Evolutionary conservation across 208 protist species (phyloP).

Genomic region (Balamuthia mandrillaris): DNA sequence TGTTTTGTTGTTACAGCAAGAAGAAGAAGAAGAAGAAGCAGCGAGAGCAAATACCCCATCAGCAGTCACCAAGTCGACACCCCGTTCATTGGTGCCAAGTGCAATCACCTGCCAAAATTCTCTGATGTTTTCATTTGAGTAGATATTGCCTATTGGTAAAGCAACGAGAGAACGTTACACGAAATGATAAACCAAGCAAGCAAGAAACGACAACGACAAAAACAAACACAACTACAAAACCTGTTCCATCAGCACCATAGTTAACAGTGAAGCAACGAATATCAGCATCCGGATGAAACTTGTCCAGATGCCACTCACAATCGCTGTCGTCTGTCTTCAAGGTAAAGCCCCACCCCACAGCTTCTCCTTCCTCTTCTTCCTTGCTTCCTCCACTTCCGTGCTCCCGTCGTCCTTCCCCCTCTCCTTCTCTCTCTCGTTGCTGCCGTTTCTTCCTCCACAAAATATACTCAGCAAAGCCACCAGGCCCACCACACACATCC

Average conservation of each 20-base stretch:
- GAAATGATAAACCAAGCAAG: no score
- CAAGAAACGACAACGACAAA: no score
- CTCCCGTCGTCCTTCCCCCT: no score
- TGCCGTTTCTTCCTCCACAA: constrained; percentile 55
- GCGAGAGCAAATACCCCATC: constrained; percentile 64
- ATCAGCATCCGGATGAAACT: constrained; percentile 47
- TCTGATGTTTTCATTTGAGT: constrained; percentile 54
- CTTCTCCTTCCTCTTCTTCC: no score
- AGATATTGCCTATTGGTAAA: constrained; percentile 45
- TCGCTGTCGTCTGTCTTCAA: constrained; percentile 49
- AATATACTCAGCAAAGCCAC: constrained; percentile 74
- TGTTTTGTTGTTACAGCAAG: no score
- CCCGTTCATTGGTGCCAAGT: constrained; percentile 23
- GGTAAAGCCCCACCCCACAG: constrained; percentile 65
- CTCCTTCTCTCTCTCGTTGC: no score
- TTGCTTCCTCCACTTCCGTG: no score
- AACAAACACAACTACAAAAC: no score
- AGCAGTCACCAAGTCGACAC: constrained; percentile 60
- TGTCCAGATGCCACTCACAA: constrained; percentile 59
- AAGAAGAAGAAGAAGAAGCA: no score
- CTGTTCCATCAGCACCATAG: no score
- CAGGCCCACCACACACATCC: constrained; percentile 74
- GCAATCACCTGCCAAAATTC: constrained; percentile 46
- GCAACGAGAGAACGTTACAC: no score
- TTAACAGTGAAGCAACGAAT: constrained; percentile 33